Evolutionary conservation across 176 grass and related monocot species (phyloP), one percentile per base, ranked within the genome.

Genomic region (Juncus effusus): DNA sequence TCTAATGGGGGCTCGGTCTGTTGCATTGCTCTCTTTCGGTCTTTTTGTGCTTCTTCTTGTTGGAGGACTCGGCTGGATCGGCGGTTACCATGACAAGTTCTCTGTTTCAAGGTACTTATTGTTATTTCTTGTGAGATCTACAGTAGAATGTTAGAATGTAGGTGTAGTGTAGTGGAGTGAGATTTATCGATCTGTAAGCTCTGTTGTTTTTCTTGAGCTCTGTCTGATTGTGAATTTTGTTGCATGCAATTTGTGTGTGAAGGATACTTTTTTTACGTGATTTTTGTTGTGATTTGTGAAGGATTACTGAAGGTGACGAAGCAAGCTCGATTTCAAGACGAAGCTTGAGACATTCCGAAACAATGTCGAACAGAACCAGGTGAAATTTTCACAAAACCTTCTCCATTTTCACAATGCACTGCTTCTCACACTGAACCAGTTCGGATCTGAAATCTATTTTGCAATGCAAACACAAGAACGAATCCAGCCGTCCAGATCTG

Each of bases 101-200:
- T 55, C 62, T 6, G 65, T 59, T 16, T 67, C 81, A 36, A 65
- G 90, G 90, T 88, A 72, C 72, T 78, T 3, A 2, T 2, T 51
- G 0, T 11, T 65, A 5, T 59, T 38, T 2, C 35, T 8, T 10
- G 1, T 1, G 36, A 4, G 11, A 13, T 35, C 11, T 11, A 40
- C 50, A 7, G 16, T 0, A 10, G 40, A 65, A 54, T 79, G 7
- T 36, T 0, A n/a, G 40, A 65, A 54, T 79, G 7, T 13, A 52
- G 69, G 16, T 53, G 59, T 55, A 61, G 7, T 35, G 5, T 36
- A 42, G 57, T 65, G 49, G 10, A 40, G 3, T 55, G 7, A 8
- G 13, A 14, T 54, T 16, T 7, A 41, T 6, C 15, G 3, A 12
- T 40, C 13, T 39, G 2, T 9, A 47, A 3, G 28, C 58, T 63